Base-by-base conservation (phyloP, 805 yeast genomes). In the Maudiozyma bulderi region DNA sequence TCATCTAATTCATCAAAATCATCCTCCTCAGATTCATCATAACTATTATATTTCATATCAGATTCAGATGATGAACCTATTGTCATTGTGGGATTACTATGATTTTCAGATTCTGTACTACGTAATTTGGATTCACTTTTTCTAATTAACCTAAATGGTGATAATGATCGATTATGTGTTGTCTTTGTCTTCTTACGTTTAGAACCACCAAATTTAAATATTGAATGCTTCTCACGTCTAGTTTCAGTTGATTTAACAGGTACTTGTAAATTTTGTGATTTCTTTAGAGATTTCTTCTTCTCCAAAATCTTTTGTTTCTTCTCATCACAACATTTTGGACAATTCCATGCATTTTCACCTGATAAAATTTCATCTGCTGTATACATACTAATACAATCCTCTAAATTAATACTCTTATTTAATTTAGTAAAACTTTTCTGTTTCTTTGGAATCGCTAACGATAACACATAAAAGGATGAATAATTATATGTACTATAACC, bases 301-400 rank as follows among this genome's bases (percentile, higher is more conserved):
- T 15, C 33, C 10, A 35, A 13, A 15, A 44, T 15, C 20, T 35
- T 40, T 15, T 32, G 14, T 20, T 48, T 50, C 9, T 37, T 44
- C 15, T 40, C 45, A 28, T 52, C 47, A 40, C 49, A 52, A 67
- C 95, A 85, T 48, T 79, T 77, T 7, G 93, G 90, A 69, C 95
- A 85, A 54, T 82, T 77, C 95, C 95, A 85, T 0, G 93, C 86
- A 65, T 85, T 84, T 6, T 82, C 90, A 29, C 87, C 84, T 7
- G 73, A 72, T 46, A 85, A 65, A 3, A 80, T 71, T 61, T 85
- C 95, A 50, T 80, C 81, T 47, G 73, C 70, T 0, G 85, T 77
- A 58, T 78, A 84, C 59, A 80, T 71, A 33, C 71, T 66, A 41
- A 85, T 75, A 55, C 89, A 79, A 49, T 84, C 87, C 43, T 82